phyloP scores from a whole-genome alignment of 1,284 basidiomycete genomes.

The Coniophora puteana region DNA sequence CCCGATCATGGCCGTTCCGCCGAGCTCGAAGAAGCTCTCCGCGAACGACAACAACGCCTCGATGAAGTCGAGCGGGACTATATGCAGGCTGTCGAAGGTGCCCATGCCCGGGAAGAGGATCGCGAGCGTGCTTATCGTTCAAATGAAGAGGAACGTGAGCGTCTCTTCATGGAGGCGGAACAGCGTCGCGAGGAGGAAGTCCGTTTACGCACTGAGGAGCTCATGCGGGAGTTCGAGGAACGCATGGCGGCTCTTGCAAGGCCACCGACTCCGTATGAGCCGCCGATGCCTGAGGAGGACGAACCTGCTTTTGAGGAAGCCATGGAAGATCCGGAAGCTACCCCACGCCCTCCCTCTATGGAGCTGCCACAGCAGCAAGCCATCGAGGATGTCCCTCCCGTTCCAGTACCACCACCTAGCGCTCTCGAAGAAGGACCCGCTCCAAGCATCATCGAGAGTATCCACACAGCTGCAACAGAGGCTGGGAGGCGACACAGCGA shows the following conservation, averaged over 20 bases:
- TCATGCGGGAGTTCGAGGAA: conserved; percentile 45
- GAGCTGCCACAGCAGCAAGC: no score
- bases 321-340: conserved; percentile 21
- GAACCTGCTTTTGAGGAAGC: no score
- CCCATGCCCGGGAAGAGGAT: conserved; percentile 53
- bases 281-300: no score
- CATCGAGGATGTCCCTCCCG: conserved; percentile 19
- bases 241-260: conserved; percentile 31
- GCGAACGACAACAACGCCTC: conserved; percentile 49
- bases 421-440: conserved; percentile 15
- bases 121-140: conserved; percentile 60
- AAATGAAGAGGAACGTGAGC: conserved; percentile 62
- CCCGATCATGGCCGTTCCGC: no score
- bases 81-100: conserved; percentile 39
- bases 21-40: conserved; percentile 45
- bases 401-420: conserved; percentile 17
- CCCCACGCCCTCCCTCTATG: conserved; percentile 18
- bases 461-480: conserved; percentile 35
- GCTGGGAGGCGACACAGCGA: conserved; percentile 51
- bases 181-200: conserved; percentile 51
- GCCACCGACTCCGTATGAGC: no score
- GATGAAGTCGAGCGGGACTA: conserved; percentile 51
- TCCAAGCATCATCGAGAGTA: conserved; percentile 33
- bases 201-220: conserved; percentile 44
- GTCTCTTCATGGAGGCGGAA: conserved; percentile 57